Evolutionary conservation across 768 basidiomycete species (phyloP).

Genomic region (Boletus sp.): DNA sequence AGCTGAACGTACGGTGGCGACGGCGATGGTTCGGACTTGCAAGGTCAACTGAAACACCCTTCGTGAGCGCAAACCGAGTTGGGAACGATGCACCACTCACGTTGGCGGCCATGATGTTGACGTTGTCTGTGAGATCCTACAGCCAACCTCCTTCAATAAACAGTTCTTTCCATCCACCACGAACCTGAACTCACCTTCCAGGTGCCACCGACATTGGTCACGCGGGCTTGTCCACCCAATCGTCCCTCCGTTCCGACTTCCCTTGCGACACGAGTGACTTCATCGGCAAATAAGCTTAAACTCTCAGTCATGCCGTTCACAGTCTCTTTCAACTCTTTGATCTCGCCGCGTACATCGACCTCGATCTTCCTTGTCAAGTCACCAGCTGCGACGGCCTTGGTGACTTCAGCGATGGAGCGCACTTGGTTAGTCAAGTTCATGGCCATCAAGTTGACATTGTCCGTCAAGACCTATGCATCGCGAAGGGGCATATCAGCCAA

Average conservation of each 20-base stretch:
- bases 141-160: conserved; percentile 12
- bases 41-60: conserved; percentile 63
- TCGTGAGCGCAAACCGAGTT: conserved; percentile 1
- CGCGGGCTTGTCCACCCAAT: conserved; percentile 91
- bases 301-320: conserved; percentile 95
- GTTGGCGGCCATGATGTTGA: conserved; percentile 94
- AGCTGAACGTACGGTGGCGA: conserved; percentile 67
- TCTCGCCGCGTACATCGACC: conserved; percentile 90
- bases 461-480: conserved; percentile 50
- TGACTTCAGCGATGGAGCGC: conserved; percentile 85
- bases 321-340: conserved; percentile 84
- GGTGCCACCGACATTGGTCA: conserved; percentile 91
- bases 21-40: conserved; percentile 91
- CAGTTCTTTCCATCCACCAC: neutral
- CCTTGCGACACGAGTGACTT: conserved; percentile 82
- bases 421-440: conserved; percentile 91
- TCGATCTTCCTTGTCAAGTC: conserved; percentile 93
- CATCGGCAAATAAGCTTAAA: conserved; percentile 80
- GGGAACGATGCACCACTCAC: conserved; percentile 39
- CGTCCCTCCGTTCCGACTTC: conserved; percentile 97
- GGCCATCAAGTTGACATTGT: conserved; percentile 87
- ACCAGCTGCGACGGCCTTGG: conserved; percentile 91
- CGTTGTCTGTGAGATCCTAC: conserved; percentile 87
- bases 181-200: conserved; percentile 62
- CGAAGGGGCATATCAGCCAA: conserved; percentile 9